Evolutionary conservation across 208 protist genomes (phyloP), one percentile per base, ranked within the genome.

Genomic region (Trypanosoma boissoni): DNA sequence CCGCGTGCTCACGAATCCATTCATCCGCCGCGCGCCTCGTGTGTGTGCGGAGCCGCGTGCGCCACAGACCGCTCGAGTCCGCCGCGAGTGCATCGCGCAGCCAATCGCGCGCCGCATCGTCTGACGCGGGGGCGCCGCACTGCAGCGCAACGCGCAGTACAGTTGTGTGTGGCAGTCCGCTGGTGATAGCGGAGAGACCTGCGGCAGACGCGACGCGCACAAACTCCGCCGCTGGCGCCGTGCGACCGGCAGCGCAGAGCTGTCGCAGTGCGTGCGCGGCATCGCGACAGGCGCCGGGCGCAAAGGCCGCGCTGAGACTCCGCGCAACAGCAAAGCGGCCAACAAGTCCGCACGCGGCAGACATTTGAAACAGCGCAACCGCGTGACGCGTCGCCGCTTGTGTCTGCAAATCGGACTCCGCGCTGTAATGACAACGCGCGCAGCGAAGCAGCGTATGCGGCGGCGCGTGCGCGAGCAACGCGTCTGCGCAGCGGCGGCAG

Each of bases 371-470:
- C 0, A 94, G 69, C 32, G 58, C 52, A 29, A 66, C 59, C 28
- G 65, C 74, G 42, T 94, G 88, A 43, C 81, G 83, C 28, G 63
- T 72, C 21, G 37, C 53, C 16, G 64, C 37, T 54, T 71, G 58
- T 16, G 60, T 76, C 26, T 69, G 58, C 0, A 88, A 14, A 43
- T 84, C 79, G 31, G 84, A 88, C 52, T 91, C 80, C 7, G 72
- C 76, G 56, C 85, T 90, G 66, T 86, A 92, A 62, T 84, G 79
- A 66, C 88, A 94, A 36, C 62, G 62, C 10, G 67, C 46, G 52
- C 88, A 94, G 37, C 55, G 49, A 23, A 91, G 58, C 32, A 71
- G 45, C 5, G 58, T 75, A 20, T 72, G 51, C 8, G 52, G 63
- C 2, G 43, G 51, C 12, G 46, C 20, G 10, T 79, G 74, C 26